These are phyloP conservation scores for Gilbertella persicaria DNA, from an alignment of 371 early-diverging fungal genomes.

Conservation along the genomic window DNA sequence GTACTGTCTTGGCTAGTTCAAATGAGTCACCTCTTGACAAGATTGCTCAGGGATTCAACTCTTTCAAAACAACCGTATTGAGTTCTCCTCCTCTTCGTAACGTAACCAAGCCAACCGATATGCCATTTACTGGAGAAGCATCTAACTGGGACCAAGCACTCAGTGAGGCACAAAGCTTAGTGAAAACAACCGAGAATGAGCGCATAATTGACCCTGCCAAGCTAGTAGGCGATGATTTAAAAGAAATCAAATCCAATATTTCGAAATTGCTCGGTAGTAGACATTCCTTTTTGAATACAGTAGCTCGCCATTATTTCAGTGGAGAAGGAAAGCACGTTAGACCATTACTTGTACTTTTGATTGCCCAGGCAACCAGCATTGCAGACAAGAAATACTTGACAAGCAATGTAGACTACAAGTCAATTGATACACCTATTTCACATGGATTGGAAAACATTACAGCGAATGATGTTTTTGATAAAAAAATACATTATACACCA, in stretches of 20 bases:
- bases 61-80: conserved; percentile 25
- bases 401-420: conserved; percentile 37
- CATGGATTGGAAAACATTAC: conserved; percentile 49
- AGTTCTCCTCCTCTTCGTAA: conserved; percentile 13
- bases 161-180: conserved; percentile 50
- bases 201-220: conserved; percentile 59
- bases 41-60: conserved; percentile 33
- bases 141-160: conserved; percentile 58
- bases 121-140: conserved; percentile 39
- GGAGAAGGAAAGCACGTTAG: conserved; percentile 91
- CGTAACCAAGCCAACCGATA: conserved; percentile 17
- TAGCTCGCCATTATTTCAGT: conserved; percentile 88
- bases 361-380: conserved; percentile 79
- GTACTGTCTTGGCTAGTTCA: no score
- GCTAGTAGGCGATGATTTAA: conserved; percentile 77
- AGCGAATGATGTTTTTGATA: conserved; percentile 26
- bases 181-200: conserved; percentile 34
- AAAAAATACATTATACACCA: conserved; percentile 49
- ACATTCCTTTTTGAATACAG: conserved; percentile 86
- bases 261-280: conserved; percentile 79
- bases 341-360: conserved; percentile 87
- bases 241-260: conserved; percentile 85
- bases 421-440: conserved; percentile 49
- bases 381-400: conserved; percentile 21
- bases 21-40: conserved; percentile 35